These are phyloP conservation scores for Boletus vinaceobasis DNA, from an alignment of 768 basidiomycete genomes.

Conservation along the genomic window DNA sequence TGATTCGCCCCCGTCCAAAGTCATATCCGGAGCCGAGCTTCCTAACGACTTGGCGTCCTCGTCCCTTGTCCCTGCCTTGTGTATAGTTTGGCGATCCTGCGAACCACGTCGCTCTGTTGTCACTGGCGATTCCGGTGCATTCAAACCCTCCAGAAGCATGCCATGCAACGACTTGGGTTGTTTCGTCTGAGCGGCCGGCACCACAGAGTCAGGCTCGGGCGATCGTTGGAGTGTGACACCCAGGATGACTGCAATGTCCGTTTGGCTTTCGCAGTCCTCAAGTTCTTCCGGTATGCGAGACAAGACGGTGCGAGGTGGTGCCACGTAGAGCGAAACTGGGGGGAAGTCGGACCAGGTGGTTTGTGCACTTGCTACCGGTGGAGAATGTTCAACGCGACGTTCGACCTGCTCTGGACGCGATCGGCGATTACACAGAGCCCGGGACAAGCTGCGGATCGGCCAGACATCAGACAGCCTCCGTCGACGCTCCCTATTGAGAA, in stretches of 20 bases:
- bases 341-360: conserved; percentile 34
- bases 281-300: conserved; percentile 30
- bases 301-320: conserved; percentile 19
- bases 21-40: conserved; percentile 26
- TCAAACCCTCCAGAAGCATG: not conserved
- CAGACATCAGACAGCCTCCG: conserved; percentile 18
- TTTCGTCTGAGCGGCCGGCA: not conserved
- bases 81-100: not conserved
- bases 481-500: conserved; percentile 9
- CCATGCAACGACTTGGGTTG: not conserved
- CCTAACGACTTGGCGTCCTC: conserved; percentile 20
- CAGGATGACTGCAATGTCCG: conserved; percentile 7
- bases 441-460: conserved; percentile 21
- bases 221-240: conserved; percentile 13
- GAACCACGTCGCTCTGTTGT: not conserved
- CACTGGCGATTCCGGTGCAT: not conserved
- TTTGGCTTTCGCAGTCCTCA: conserved; percentile 24
- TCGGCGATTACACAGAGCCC: conserved; percentile 6
- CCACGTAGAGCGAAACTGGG: conserved; percentile 15
- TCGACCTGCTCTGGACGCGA: conserved; percentile 1
- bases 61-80: not conserved
- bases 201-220: conserved; percentile 6
- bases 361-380: conserved; percentile 3
- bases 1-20: conserved; percentile 19
- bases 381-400: not conserved